A percentile compares a stretch with the other conserved stretches of the same genome.
phyloP scores from a whole-genome alignment of 179 eudicot genomes.

The Camellia oleifera region DNA sequence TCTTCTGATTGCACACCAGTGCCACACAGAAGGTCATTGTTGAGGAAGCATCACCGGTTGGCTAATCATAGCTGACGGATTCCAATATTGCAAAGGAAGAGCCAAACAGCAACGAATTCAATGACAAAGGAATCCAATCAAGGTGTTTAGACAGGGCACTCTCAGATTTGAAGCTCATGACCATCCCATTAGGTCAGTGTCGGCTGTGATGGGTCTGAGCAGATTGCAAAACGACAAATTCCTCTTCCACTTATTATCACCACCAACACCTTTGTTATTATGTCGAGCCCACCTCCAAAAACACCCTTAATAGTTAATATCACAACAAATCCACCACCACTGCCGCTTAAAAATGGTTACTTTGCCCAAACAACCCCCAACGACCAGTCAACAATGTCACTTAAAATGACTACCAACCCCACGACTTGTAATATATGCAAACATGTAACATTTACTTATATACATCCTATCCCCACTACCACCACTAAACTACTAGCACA shows the following conservation, averaged over 20 bases:
- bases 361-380: background rate
- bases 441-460: too few relatives aligned
- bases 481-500: too few relatives aligned
- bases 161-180: background rate
- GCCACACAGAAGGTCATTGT: too few relatives aligned
- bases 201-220: background rate
- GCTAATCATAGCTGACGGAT: background rate
- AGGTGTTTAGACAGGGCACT: background rate
- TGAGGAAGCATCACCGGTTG: background rate
- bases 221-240: background rate
- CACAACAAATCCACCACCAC: background rate
- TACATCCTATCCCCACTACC: too few relatives aligned
- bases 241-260: background rate
- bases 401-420: background rate
- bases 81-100: background rate
- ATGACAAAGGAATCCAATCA: background rate
- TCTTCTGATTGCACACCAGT: too few relatives aligned
- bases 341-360: background rate
- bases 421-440: background rate
- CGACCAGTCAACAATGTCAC: background rate
- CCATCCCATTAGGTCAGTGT: background rate
- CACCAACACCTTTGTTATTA: background rate
- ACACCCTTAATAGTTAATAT: background rate
- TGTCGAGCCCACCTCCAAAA: background rate
- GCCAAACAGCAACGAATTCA: background rate